Evolutionary conservation across 192 early-diverging fungal species (phyloP).

Genomic region (Glomus cerebriforme): DNA sequence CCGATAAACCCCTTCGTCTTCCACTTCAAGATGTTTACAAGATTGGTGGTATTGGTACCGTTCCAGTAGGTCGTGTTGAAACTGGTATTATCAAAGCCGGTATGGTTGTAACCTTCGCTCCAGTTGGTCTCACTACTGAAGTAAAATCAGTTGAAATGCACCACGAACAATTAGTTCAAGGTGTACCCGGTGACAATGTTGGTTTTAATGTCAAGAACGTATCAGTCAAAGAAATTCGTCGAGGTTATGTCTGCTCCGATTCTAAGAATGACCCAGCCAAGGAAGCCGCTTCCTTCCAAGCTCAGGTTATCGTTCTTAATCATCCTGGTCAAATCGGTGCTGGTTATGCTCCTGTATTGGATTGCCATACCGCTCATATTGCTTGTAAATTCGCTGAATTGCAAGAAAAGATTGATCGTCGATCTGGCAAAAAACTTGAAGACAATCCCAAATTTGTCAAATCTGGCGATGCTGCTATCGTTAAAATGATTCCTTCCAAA

Average conservation of each 20-base stretch:
- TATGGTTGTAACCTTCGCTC: slow-evolving; percentile 88
- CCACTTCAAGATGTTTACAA: slow-evolving; percentile 99
- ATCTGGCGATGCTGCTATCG: slow-evolving; percentile 92
- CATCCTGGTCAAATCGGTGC: slow-evolving; percentile 94
- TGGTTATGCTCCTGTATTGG: slow-evolving; percentile 94
- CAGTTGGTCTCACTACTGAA: slow-evolving; percentile 85
- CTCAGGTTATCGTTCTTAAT: slow-evolving; percentile 96
- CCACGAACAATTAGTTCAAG: slow-evolving; percentile 88
- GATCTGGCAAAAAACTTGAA: slow-evolving; percentile 91
- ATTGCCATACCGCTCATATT: slow-evolving; percentile 97
- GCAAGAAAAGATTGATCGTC: slow-evolving; percentile 92
- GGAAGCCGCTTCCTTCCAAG: slow-evolving; percentile 85
- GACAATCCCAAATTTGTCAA: slow-evolving; percentile 95
- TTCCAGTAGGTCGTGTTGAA: slow-evolving; percentile 97
- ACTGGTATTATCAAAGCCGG: slow-evolving; percentile 94
- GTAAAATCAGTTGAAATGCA: slow-evolving; percentile 99
- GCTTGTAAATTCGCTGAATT: slow-evolving; percentile 95
- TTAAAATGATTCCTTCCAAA: slow-evolving; percentile 94
- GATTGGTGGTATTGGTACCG: slow-evolving; percentile 96
- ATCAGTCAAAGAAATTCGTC: slow-evolving; percentile 96
- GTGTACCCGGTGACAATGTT: slow-evolving; percentile 95
- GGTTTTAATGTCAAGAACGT: slow-evolving; percentile 99
- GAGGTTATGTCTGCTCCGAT: slow-evolving; percentile 95
- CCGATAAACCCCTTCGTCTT: slow-evolving; percentile 95
- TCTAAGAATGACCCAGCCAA: slow-evolving; percentile 97